Evolutionary conservation across 768 basidiomycete species (phyloP), one percentile per base, ranked within the genome.

Genomic region (Suillus americanus): DNA sequence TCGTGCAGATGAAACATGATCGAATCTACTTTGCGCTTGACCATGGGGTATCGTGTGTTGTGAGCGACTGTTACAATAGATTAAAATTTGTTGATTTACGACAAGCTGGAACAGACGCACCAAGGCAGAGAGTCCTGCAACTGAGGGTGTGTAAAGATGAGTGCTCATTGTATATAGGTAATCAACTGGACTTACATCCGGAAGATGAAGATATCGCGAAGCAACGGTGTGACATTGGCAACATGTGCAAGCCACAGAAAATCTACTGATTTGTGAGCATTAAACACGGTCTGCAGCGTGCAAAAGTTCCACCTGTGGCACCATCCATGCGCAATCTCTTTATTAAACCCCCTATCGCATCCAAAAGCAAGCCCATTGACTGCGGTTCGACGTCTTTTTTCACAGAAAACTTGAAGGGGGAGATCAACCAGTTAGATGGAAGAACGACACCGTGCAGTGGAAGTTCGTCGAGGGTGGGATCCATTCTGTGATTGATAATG

Each of bases 361-460:
- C 41, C 30, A 74, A 65, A 2, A 77, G 64, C 1, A 61, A 28
- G 5, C 50, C 0, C 0, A 71, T 3, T 14, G 67, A 18, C 18
- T 30, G 16, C 43, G 63, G 54, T 28, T 16, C 10, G 45, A 65
- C 40, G 9, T 65, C 60, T 64, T 69, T 69, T 41, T 67, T 50
- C 0, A 2, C n/a, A 13, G 41, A 72, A 60, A 69, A 67, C 60
- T 66, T 68, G 12, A 64, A 61, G 57, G 69, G 51, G 33, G 41
- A 23, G n/a, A 75, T 48, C 33, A 87, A 69, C 87, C 87, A 89
- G 62, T 80, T 82, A 1, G 79, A 80, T 0, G 88, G 88, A 40
- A 90, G 77, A 7, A 82, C 81, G 30, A 86, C 67, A 18, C 78
- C 77, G 68, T 89, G 82, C 0, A 86, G 71, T 54, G 51, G 67